Base-by-base conservation (phyloP, 1,284 basidiomycete genomes). In the Ustilago bromivora region DNA sequence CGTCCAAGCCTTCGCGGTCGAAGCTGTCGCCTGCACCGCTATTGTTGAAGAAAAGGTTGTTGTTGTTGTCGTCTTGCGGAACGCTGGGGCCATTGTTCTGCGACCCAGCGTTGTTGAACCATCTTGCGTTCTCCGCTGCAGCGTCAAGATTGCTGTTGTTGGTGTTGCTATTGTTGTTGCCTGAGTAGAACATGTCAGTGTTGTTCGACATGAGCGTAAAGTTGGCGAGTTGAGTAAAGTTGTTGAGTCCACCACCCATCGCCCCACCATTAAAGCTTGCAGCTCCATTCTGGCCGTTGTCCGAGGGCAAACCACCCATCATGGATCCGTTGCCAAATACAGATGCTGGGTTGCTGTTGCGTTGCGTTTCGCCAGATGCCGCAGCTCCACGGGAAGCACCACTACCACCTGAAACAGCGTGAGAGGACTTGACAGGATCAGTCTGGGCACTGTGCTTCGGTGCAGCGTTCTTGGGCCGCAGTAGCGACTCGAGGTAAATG, bases 401-500 rank as follows among this genome's bases (percentile, higher is more conserved):
- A 57, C 41, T 32, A 11, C 41, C 12, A 9, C 31, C 13, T 41
- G 56, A 34, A 1, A 36, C 23, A 7, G 32, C 3, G 12, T 34
- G 17, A 40, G n/a, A 19, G 7, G 43, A 7, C n/a, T 40, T 38
- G 19, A 15, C 36, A 12, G 49, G 49, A 51, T 32, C 23, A 15
- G 49, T 51, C 49, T 51, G 31, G 4, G n/a, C 47, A 55, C 51
- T 53, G 17, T 54, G 61, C 12, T n/a, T 63, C 17, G 67, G 67
- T 5, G 40, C 36, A 10, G 70, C 66, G 52, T 72, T 70, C 58
- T 69, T 73, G 8, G 76, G 76, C 40, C 76, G 35, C 55, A 78
- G 34, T 46, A 78, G 40, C 19, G 66, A 70, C 40, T 78, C 76
- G 38, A 78, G 57, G 57, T 78, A 78, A 34, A 34, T 65, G 32